A percentile compares a stretch with the other conserved stretches of the same genome.
Evolutionary conservation across 2,329 filamentous ascomycete species (phyloP).

Genomic region (Fusarium tupiense): DNA sequence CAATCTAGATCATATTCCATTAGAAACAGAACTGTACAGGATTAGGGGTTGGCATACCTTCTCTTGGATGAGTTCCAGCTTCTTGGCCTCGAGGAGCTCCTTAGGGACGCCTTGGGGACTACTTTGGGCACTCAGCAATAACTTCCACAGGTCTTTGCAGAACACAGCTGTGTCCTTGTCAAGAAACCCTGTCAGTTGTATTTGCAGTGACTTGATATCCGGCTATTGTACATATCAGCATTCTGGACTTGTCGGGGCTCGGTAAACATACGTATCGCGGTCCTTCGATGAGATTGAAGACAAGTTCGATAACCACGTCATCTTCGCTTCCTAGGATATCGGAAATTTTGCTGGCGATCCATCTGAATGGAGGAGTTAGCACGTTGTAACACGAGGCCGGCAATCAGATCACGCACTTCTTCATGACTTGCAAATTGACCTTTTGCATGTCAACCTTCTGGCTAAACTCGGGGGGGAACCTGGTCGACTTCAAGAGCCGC

Average conservation of each 20-base stretch:
- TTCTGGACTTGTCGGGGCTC: conserved; percentile 21
- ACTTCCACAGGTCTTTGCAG: conserved; percentile 92
- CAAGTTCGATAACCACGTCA: conserved; percentile 92
- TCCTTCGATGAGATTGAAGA: conserved; percentile 76
- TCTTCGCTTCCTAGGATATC: conserved; percentile 93
- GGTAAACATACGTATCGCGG: conserved; percentile 73
- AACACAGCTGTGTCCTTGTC: conserved; percentile 90
- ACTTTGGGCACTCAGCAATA: conserved; percentile 88
- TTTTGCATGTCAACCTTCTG: conserved; percentile 97
- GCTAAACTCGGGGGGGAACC: conserved; percentile 92
- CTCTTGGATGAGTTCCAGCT: conserved; percentile 91
- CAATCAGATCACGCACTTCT: conserved; percentile 72
- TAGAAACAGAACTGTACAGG: conserved; percentile 1
- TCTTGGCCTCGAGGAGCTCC: conserved; percentile 95
- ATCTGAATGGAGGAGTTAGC: conserved; percentile 64
- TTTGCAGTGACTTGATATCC: conserved; percentile 94
- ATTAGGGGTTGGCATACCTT: conserved; percentile 67
- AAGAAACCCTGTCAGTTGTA: conserved; percentile 92
- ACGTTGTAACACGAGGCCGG: background rate
- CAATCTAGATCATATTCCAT: conserved; percentile 64
- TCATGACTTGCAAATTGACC: conserved; percentile 97
- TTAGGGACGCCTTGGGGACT: conserved; percentile 93
- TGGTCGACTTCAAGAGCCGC: conserved; percentile 89
- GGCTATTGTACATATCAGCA: conserved; percentile 66
- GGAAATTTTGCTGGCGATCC: conserved; percentile 90